Evolutionary conservation across 257 asterid species (phyloP).

Genomic region (Perilla frutescens): DNA sequence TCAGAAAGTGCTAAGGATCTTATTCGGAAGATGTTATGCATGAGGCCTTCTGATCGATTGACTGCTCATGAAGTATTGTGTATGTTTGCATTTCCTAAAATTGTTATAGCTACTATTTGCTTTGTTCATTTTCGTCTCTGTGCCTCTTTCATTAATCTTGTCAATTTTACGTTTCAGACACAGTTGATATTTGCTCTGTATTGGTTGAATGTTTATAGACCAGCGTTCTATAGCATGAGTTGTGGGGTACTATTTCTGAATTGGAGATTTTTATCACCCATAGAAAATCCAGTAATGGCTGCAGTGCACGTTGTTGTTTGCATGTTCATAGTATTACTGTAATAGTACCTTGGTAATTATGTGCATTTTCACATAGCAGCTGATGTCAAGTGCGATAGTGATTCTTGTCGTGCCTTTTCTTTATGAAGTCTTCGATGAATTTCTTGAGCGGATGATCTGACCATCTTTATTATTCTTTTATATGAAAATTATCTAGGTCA

Average conservation of each 20-base stretch:
- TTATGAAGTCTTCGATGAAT: background rate
- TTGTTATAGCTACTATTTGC: slow-evolving; percentile 15
- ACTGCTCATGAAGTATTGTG: slow-evolving; percentile 92
- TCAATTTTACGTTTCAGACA: background rate
- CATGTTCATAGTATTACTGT: background rate
- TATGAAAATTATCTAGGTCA: slow-evolving; percentile 52
- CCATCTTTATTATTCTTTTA: slow-evolving; percentile 6
- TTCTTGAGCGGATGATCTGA: slow-evolving; percentile 11
- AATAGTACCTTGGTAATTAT: background rate
- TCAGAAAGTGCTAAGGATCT: slow-evolving; percentile 54
- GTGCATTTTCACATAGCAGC: background rate
- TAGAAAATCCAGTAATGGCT: background rate
- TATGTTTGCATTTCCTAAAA: slow-evolving; percentile 42
- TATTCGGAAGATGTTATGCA: slow-evolving; percentile 59
- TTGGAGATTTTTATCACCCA: background rate
- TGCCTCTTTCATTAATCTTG: slow-evolving; percentile 18
- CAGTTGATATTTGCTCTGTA: slow-evolving; percentile 4
- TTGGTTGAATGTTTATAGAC: background rate
- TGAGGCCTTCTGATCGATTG: slow-evolving; percentile 76
- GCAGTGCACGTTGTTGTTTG: slow-evolving; percentile 1
- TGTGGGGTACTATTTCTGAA: slow-evolving; percentile 17
- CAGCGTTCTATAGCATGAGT: background rate
- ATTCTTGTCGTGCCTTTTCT: background rate
- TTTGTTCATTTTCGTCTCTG: slow-evolving; percentile 1
- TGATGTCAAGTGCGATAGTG: slow-evolving; percentile 9